Conservation (phyloP, 257 asterid species). For the Scutellaria barbata region DNA sequence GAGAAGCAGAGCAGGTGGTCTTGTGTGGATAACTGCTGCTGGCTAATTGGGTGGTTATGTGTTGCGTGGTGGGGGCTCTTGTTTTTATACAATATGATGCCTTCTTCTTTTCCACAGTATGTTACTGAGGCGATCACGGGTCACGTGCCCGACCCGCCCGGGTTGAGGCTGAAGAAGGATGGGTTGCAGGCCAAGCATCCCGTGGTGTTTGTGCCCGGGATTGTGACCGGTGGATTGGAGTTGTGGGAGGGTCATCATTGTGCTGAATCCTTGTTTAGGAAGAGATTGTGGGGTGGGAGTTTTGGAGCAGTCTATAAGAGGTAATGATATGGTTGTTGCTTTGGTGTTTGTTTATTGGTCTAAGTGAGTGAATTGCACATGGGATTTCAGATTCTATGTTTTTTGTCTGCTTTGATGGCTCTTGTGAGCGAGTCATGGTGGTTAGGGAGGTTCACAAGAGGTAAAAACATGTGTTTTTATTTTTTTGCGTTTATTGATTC, state of each 20-base stretch:
- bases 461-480: slow-evolving; percentile 1
- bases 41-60: slow-evolving; percentile 78
- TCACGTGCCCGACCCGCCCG: slow-evolving; percentile 86
- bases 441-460: slow-evolving; percentile 15
- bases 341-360: background rate
- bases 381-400: slow-evolving; percentile 1
- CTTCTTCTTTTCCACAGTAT: slow-evolving; percentile 82
- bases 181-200: slow-evolving; percentile 83
- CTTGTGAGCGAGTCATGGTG: slow-evolving; percentile 7
- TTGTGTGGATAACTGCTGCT: slow-evolving; percentile 74
- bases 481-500: background rate
- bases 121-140: slow-evolving; percentile 81
- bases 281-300: slow-evolving; percentile 95
- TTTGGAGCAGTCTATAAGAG: slow-evolving; percentile 89
- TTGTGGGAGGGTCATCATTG: slow-evolving; percentile 88
- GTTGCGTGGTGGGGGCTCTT: slow-evolving; percentile 74
- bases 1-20: slow-evolving; percentile 61
- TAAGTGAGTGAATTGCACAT: background rate
- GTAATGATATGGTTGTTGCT: slow-evolving; percentile 35
- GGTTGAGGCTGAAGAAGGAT: slow-evolving; percentile 69
- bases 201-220: slow-evolving; percentile 90
- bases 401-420: background rate
- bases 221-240: slow-evolving; percentile 88
- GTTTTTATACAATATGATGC: slow-evolving; percentile 74
- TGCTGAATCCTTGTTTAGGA: slow-evolving; percentile 87